Evolutionary conservation across 371 early-diverging fungal species (phyloP), one percentile per base, ranked within the genome.

Genomic region (Rhizopus arrhizus): DNA sequence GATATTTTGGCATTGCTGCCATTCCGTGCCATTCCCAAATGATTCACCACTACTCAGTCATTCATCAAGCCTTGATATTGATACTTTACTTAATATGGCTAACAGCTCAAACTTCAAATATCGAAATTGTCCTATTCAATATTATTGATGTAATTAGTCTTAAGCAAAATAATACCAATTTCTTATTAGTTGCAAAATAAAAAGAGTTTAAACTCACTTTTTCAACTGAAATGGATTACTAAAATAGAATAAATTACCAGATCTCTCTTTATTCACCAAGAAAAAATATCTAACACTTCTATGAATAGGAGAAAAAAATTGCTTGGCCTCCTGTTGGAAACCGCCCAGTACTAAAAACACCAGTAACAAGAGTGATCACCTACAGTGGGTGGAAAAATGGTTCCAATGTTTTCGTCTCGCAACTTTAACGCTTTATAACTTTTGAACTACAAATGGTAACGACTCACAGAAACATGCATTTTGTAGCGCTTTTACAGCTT

Each of bases 51-150:
- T 59, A 29, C 59, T 9, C 35, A 43, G 29, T 54, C 35, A 46
- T 53, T 59, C 60, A 59, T 59, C 54, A 61, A 61, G 61, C 40
- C 61, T 47, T 61, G 61, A 32, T 47, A 61, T 53, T 53, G 61
- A 2, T 48, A 47, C 47, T 53, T 61, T 61, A 47, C 48, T 61
- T 60, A 47, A 49, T 61, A 61, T 61, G 61, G 49, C 42, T 40
- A 61, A 54, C 42, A 54, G 7, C 61, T 61, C 55, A 55, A 61
- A 3, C 55, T 48, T 5, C 61, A 61, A 61, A 54, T 61, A 48
- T 42, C 59, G 61, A 49, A 8, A 61, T 61, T 60, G 53, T 40
- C 61, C 61, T 29, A 60, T 54, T 55, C 45, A 61, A 61, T 49
- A 61, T 41, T 9, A 55, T 49, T 61, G 47, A 42, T 46, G 41